These are phyloP conservation scores for Calophaca sinica DNA, from an alignment of 306 rosid species.

Conservation along the genomic window DNA sequence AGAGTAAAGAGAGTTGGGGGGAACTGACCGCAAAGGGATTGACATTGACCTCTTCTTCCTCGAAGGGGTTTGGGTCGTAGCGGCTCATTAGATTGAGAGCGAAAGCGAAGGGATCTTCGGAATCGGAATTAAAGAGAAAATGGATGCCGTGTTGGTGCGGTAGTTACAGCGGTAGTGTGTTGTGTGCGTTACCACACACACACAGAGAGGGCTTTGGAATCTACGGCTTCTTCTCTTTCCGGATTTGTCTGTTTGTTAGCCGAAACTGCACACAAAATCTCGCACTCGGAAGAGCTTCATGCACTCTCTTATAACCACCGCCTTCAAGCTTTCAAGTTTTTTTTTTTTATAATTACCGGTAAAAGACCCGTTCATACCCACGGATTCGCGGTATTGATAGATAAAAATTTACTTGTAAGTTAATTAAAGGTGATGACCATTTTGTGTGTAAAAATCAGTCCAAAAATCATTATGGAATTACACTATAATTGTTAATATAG, in stretches of 20 bases:
- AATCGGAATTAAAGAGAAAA: slow-evolving; percentile 6
- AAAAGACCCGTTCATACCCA: too few relatives aligned
- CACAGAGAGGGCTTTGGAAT: slow-evolving; percentile 36
- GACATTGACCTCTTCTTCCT: slow-evolving; percentile 67
- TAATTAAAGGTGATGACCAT: too few relatives aligned
- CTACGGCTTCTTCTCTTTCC: slow-evolving; percentile 44
- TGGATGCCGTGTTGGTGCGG: background rate
- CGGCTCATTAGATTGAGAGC: slow-evolving; percentile 59
- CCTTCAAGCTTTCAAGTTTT: background rate
- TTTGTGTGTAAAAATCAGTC: too few relatives aligned
- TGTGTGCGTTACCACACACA: slow-evolving; percentile 3
- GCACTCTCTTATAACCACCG: slow-evolving; percentile 30
- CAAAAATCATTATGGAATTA: too few relatives aligned
- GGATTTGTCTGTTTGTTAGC: slow-evolving; percentile 43
- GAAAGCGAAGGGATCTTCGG: slow-evolving; percentile 6
- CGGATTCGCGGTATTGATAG: too few relatives aligned
- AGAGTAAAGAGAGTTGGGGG: background rate
- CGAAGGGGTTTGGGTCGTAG: slow-evolving; percentile 80
- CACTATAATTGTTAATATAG: too few relatives aligned
- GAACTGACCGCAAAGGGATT: slow-evolving; percentile 80
- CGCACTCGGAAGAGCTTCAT: background rate
- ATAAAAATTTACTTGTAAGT: too few relatives aligned
- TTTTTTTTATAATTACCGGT: slow-evolving; percentile 2
- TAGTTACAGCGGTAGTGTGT: background rate
- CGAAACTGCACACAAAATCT: slow-evolving; percentile 39